Conservation (phyloP, 805 yeast genomes). For the Kodamaea neixiangensis region DNA sequence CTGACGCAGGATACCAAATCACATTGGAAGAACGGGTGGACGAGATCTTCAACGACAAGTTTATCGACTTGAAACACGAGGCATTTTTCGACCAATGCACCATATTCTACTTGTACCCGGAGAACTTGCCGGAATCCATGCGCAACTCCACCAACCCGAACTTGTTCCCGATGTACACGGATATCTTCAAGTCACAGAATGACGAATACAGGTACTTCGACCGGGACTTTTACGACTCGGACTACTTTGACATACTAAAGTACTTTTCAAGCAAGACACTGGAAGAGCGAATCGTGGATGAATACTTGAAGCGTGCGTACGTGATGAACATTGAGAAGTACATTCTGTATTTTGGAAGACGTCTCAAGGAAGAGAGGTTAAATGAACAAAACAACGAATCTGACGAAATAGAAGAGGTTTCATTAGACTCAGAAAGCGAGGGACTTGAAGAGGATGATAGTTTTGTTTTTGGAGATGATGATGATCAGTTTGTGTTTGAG, state of each 20-base stretch:
- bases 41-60: constrained; percentile 19
- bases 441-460: constrained; percentile 9
- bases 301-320: constrained; percentile 14
- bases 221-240: constrained; percentile 12
- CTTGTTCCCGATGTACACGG: constrained; percentile 17
- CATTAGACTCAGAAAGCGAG: background rate
- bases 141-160: constrained; percentile 16
- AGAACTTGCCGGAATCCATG: constrained; percentile 1
- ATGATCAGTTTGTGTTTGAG: constrained; percentile 8
- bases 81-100: constrained; percentile 15
- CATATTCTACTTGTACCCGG: background rate
- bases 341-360: constrained; percentile 4
- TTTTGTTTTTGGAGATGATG: constrained; percentile 9
- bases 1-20: constrained; percentile 10
- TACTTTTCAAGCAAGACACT: constrained; percentile 14
- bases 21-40: constrained; percentile 15
- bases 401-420: constrained; percentile 1
- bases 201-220: constrained; percentile 20
- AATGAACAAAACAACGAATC: background rate
- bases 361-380: constrained; percentile 1
- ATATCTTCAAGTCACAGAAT: constrained; percentile 22
- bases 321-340: constrained; percentile 26
- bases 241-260: constrained; percentile 12
- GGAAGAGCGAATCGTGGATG: constrained; percentile 11
- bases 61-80: constrained; percentile 19